Base-by-base conservation (phyloP, 1,284 basidiomycete species). In the Cryptococcus neoformans region DNA sequence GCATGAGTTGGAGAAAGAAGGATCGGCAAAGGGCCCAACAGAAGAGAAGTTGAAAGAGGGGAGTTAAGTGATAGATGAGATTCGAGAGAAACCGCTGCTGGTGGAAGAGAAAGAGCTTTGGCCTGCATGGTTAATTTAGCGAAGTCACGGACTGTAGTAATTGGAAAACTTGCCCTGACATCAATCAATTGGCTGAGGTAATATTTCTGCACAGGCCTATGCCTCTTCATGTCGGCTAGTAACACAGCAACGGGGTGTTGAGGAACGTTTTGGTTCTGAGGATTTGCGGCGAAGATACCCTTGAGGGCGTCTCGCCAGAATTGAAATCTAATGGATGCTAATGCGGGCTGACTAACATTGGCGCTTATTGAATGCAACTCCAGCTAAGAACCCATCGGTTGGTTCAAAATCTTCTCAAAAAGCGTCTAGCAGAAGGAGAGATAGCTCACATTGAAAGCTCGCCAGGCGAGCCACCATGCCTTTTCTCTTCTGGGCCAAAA, bases 241-340 rank as follows among this genome's bases (percentile, higher is more conserved):
- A 89, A 87, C 16, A 90, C 80, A 1, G 88, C 89, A 51, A 93
- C 86, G 6, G 92, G 92, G 75, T 93, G 91, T 58, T 84, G 84
- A 41, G 88, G 88, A 17, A 80, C 62, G 10, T 34, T 53, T 9
- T 21, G 7, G 28, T 45, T 48, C 12, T 44, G 45, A 17, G 39
- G 42, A 44, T 47, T 56, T 34, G 42, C 45, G 54, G 55, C 54
- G 53, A 54, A 67, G 41, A 92, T 85, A 40, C 79, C 81, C 65
- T 87, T 87, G 44, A 95, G 72, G 1, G 89, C 87, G 71, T 96
- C 92, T 69, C 85, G 84, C 93, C 92, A 96, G 77, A 94, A 96
- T 73, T 94, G 89, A 80, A 91, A 86, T 63, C 91, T 83, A 83
- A 95, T 92, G 69, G 87, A 85, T 6, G 91, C 93, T 59, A 96